Base-by-base conservation (phyloP, 176 grass and related monocot genomes). In the Carex pumila region DNA sequence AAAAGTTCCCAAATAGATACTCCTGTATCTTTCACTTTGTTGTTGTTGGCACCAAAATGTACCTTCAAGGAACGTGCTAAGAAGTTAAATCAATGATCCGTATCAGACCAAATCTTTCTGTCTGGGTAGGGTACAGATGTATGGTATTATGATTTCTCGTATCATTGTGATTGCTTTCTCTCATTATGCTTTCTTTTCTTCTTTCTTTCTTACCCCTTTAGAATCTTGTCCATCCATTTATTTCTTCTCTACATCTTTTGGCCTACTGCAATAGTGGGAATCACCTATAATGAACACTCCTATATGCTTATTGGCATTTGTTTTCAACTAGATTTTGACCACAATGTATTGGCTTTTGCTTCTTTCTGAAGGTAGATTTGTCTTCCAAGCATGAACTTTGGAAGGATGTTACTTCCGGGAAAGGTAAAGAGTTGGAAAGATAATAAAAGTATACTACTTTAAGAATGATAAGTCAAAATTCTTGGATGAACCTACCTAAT, bases 311-410 rank as follows among this genome's bases (percentile, higher is more conserved):
- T 83, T 68, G 80, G 7, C 47, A 68, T 66, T 17, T 53, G 49
- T 54, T 83, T 52, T 68, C 80, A 31, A 67, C 80, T 34, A 34
- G n/a, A 83, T 83, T 83, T 82, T 67, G 61, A 82, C 80, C 54
- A 14, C 61, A 53, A 76, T 55, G 19, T 1, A 82, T 67, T 45
- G n/a, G 29, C n/a, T 29, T 55, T 17, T 50, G 12, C 6, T 83
- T 83, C 61, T 82, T 67, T 31, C 8, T 31, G 5, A 69, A 62
- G 79, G 57, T 81, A 45, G 36, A 14, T 50, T 62, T 50, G 8
- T 61, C 58, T 41, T 81, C 14, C 15, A 63, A 81, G 79, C 18
- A 63, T 45, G n/a, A 83, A 83, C 30, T 68, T 81, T 81, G 58
- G 36, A 49, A 43, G 34, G 36, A 65, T 81, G 39, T 81, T 61